Evolutionary conservation across 495 filamentous ascomycete genomes (phyloP).

Genomic region (Umbilicaria muhlenbergii): DNA sequence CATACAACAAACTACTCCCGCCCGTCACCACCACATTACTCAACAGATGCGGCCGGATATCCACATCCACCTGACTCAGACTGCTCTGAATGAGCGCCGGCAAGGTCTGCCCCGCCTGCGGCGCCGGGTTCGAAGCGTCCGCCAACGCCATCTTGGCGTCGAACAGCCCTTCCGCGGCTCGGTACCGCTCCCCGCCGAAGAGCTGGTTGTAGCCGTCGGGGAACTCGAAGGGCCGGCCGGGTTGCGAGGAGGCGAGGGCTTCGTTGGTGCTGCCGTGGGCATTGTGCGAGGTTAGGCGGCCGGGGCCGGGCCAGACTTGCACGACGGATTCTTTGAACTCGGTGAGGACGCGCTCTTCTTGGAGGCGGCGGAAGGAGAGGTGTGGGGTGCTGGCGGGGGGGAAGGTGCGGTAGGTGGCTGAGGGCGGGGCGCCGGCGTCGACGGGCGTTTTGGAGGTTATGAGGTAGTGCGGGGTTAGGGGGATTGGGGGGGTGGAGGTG

Average conservation of each 20-base stretch:
- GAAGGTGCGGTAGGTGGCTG: conserved; percentile 54
- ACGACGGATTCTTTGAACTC: conserved; percentile 98
- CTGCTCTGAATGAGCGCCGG: conserved; percentile 64
- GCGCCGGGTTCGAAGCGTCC: conserved; percentile 28
- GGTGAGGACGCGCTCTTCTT: conserved; percentile 85
- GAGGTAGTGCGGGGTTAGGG: conserved; percentile 73
- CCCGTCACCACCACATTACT: conserved; percentile 89
- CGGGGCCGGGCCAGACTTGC: conserved; percentile 78
- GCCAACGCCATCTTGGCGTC: conserved; percentile 54
- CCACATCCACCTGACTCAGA: conserved; percentile 67
- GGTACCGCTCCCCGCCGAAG: conserved; percentile 74
- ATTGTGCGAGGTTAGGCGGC: conserved; percentile 40
- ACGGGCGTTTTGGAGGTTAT: conserved; percentile 74
- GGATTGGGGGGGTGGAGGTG: conserved; percentile 57
- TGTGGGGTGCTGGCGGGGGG: conserved; percentile 42
- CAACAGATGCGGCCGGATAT: conserved; percentile 68
- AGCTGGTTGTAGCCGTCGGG: conserved; percentile 91
- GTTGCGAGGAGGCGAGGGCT: conserved; percentile 46
- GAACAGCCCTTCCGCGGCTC: conserved; percentile 74
- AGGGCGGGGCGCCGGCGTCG: conserved; percentile 69
- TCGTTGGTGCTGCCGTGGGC: conserved; percentile 47
- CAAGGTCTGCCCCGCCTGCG: conserved; percentile 57
- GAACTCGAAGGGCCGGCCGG: conserved; percentile 84
- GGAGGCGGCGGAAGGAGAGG: conserved; percentile 56
- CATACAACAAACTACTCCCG: conserved; percentile 65